Evolutionary conservation across 2,329 filamentous ascomycete species (phyloP).

Genomic region (Didymella pinodella): DNA sequence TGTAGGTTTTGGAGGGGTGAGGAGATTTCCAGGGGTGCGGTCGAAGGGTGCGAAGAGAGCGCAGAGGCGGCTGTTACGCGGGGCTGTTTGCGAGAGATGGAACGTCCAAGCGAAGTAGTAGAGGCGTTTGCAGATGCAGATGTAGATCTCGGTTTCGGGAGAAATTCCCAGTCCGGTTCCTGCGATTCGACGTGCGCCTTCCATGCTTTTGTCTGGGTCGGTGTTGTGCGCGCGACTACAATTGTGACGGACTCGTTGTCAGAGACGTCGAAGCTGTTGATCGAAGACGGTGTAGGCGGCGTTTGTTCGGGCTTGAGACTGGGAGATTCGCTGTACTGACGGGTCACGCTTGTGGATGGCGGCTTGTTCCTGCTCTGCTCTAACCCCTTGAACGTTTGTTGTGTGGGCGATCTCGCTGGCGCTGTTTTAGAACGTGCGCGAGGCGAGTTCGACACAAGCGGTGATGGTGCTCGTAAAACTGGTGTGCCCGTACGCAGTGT

Average conservation of each 20-base stretch:
- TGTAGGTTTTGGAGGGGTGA: conserved; percentile 32
- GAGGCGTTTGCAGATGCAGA: conserved; percentile 5
- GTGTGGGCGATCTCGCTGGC: conserved; percentile 40
- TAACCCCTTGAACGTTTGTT: conserved; percentile 30
- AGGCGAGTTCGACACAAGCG: conserved; percentile 29
- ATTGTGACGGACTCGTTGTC: conserved; percentile 42
- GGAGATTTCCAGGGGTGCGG: conserved; percentile 33
- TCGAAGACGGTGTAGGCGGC: conserved; percentile 38
- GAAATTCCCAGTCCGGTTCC: conserved; percentile 45
- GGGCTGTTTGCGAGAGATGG: conserved; percentile 27
- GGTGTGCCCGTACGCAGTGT: conserved; percentile 18
- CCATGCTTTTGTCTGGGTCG: conserved; percentile 26
- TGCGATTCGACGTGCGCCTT: conserved; percentile 35
- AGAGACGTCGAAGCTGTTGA: conserved; percentile 40
- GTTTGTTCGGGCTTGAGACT: conserved; percentile 25
- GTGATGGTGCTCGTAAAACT: conserved; percentile 38
- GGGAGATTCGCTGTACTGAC: conserved; percentile 21
- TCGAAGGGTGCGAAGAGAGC: conserved; percentile 40
- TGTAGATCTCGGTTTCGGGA: conserved; percentile 27
- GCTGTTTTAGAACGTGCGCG: conserved; percentile 41
- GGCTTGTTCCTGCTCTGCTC: conserved; percentile 15
- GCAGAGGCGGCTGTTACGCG: conserved; percentile 40
- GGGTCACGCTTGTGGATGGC: conserved; percentile 16
- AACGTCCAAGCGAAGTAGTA: conserved; percentile 12
- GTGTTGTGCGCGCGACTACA: conserved; percentile 29